phyloP scores from a whole-genome alignment of 176 grass and related monocot species.

The Tillandsia leiboldiana region DNA sequence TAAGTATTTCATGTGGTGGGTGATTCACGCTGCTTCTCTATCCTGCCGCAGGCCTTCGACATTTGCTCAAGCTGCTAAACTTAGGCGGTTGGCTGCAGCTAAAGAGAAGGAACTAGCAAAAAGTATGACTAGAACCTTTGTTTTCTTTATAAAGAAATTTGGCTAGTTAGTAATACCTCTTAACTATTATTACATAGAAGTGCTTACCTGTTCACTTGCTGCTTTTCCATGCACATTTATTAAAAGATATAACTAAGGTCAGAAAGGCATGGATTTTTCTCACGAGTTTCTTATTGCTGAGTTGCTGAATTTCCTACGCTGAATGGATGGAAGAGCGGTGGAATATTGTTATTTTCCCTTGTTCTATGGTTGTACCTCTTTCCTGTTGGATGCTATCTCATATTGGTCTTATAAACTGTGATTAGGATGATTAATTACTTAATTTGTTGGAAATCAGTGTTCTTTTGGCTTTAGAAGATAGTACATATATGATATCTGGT shows the following conservation, averaged over 20 bases:
- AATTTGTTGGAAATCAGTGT: too few species aligned
- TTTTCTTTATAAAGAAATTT: too few species aligned
- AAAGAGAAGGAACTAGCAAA: constrained; percentile 83
- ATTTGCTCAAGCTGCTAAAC: constrained; percentile 89
- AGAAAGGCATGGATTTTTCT: neutral
- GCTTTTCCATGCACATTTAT: too few species aligned
- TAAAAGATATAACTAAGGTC: neutral
- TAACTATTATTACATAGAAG: too few species aligned
- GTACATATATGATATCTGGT: constrained; percentile 1
- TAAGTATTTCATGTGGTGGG: neutral
- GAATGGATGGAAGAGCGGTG: too few species aligned
- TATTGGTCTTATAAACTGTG: too few species aligned
- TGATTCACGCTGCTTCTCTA: neutral
- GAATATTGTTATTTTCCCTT: too few species aligned
- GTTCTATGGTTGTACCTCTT: too few species aligned
- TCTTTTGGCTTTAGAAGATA: neutral
- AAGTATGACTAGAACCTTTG: constrained; percentile 23
- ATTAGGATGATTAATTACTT: neutral
- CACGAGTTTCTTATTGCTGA: neutral
- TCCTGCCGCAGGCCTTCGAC: constrained; percentile 59
- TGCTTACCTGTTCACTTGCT: too few species aligned
- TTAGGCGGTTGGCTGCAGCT: constrained; percentile 52
- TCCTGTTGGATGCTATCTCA: too few species aligned
- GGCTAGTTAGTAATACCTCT: too few species aligned
- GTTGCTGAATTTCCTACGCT: too few species aligned